Evolutionary conservation across 768 basidiomycete species (phyloP), one percentile per base, ranked within the genome.

Genomic region (Leccinum disarticulatum): DNA sequence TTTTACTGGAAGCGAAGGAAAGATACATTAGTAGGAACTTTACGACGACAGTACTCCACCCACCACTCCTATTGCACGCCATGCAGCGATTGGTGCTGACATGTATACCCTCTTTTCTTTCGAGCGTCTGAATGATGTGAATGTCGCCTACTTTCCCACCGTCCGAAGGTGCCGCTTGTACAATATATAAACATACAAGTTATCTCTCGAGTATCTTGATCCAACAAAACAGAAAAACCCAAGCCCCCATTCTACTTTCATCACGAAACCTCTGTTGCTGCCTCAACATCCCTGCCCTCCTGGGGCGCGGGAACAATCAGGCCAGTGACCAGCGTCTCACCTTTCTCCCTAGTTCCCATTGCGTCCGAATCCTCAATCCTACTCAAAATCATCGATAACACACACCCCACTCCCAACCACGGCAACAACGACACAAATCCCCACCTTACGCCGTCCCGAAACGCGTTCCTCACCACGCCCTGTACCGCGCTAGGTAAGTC

Each of bases 371-470:
- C 76, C n/a, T 41, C 52, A 9, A 82, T 79, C 27, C 68, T 74
- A 8, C 68, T 61, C 67, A 83, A 66, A 64, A 80, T 77, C 54
- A 81, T 46, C 30, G 75, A 74, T 22, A 68, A 7, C 28, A 82
- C 25, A 35, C 66, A 58, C 31, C 73, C 70, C 14, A 82, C 36
- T 22, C 61, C 79, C 46, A 70, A 63, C 81, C 81, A 83, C 0
- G 81, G 82, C n/a, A 83, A 59, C 55, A 83, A 62, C 28, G 77
- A 79, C 54, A 81, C 69, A 58, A 84, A 84, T 17, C 69, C 62
- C 78, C 77, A 83, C 28, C 74, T 67, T 8, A 76, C 70, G 3
- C 75, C 83, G 10, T 76, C 61, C 55, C 65, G 60, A 68, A 80
- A 83, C 41, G 81, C 82, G 52, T 72, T 69, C 51, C 70, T 70